Evolutionary conservation across 176 grass and related monocot species (phyloP).

Genomic region (Triticum turgidum): DNA sequence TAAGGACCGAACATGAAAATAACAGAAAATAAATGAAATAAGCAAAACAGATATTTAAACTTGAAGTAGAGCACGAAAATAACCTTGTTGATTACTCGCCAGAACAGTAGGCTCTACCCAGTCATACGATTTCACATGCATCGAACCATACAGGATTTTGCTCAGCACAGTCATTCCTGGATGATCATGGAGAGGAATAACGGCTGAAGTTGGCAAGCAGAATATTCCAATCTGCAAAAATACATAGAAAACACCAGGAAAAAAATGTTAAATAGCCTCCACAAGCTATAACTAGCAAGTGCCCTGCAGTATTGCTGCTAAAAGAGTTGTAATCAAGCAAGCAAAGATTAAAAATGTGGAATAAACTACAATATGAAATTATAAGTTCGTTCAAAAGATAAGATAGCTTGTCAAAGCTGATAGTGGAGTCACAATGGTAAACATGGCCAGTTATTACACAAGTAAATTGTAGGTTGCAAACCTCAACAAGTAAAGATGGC

Average conservation of each 20-base stretch:
- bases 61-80: slow-evolving; percentile 31
- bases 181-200: slow-evolving; percentile 96
- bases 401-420: slow-evolving; percentile 8
- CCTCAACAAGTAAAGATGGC: background rate
- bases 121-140: slow-evolving; percentile 97
- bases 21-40: background rate
- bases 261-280: background rate
- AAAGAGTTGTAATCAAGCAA: slow-evolving; percentile 4
- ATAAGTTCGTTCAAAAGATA: background rate
- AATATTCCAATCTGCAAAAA: slow-evolving; percentile 91
- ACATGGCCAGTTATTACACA: background rate
- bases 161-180: slow-evolving; percentile 95
- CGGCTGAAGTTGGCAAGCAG: slow-evolving; percentile 84
- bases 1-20: background rate
- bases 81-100: slow-evolving; percentile 50
- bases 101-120: slow-evolving; percentile 70
- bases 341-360: background rate
- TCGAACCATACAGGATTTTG: slow-evolving; percentile 91
- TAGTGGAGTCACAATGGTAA: background rate
- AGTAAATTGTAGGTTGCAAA: background rate
- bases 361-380: background rate
- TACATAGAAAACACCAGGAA: background rate
- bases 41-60: slow-evolving; percentile 1
- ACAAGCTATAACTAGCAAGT: background rate
- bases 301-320: background rate